Evolutionary conservation across 208 protist species (phyloP), one percentile per base, ranked within the genome.

Genomic region (Acanthamoeba sp.): DNA sequence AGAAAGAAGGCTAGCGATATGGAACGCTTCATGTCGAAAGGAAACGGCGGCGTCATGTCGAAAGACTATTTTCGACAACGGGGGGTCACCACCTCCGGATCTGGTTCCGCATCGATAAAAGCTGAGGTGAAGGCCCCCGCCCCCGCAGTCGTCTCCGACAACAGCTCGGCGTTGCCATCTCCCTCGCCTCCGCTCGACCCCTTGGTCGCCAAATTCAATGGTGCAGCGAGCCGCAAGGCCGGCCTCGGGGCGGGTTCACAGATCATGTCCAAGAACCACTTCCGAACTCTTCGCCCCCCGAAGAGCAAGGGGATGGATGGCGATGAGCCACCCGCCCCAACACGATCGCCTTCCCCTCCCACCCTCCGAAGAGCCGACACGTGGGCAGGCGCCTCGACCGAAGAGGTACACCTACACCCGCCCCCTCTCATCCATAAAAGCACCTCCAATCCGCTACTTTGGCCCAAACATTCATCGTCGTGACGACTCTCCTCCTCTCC

Each of bases 231-330:
- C 71, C 71, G 71, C 36, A 42, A 34, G 36, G 34, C 71, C 36
- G 14, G 34, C 12, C 71, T 57, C 22, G 76, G 76, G 16, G 76
- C 24, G 6, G 76, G 76, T 1, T 45, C 69, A 7, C 76, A 85
- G 29, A 85, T 85, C n/a, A 85, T 85, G 76, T 85, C 76, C 76
- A 85, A 85, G n/a, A 38, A 85, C n/a, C 45, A 85, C 24, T 85
- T 85, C 24, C 76, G 76, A 34, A n/a, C n/a, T 36, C 76, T n/a
- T 1, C 76, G n/a, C 76, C 24, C 38, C 18, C 76, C 76, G 14
- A 50, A 38, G 36, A 80, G 38, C 36, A 48, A 80, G 0, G 38
- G 71, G 6, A 24, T 50, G 4, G 71, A 80, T 80, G 71, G 36
- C 18, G 34, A 38, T 10, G 76, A 50, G 38, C n/a, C 76, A 9